A percentile compares a stretch with the other conserved stretches of the same genome.
These are phyloP conservation scores for Thalassiosira tumida DNA, from an alignment of 352 stramenopile genomes.

Conservation along the genomic window DNA sequence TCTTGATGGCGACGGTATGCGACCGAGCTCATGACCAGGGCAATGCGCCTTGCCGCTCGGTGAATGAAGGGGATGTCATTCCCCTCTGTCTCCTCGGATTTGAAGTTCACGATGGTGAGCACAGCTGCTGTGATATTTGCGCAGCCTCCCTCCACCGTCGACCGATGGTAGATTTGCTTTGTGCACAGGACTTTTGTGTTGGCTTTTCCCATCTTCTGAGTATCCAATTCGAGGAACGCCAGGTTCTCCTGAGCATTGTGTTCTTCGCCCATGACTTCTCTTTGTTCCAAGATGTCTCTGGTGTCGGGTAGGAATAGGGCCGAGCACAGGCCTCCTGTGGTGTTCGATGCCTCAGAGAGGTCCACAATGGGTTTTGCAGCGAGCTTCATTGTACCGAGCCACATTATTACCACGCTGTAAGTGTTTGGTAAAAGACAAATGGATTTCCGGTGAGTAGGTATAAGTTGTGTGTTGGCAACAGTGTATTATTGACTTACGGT, in stretches of 20 bases:
- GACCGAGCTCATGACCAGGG: not conserved
- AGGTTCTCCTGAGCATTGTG: not conserved
- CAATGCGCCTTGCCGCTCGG: not conserved
- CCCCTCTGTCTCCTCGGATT: not conserved
- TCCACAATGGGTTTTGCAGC: not conserved
- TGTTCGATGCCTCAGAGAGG: not conserved
- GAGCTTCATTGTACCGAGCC: not conserved
- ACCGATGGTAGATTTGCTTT: not conserved
- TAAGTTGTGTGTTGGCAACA: not conserved
- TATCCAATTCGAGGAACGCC: not conserved
- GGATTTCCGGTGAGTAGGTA: not conserved
- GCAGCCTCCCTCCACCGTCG: not conserved
- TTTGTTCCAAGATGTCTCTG: not conserved
- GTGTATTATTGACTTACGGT: too few species aligned
- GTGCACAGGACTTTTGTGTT: not conserved
- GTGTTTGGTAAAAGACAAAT: not conserved
- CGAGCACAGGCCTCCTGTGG: not conserved
- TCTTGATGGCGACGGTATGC: not conserved
- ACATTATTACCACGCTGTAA: not conserved
- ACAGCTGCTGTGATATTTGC: not conserved
- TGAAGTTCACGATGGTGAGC: not conserved
- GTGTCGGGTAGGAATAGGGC: not conserved
- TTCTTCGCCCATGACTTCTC: constrained; percentile 7
- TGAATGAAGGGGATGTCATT: not conserved
- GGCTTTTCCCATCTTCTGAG: not conserved